A percentile compares a stretch with the other conserved stretches of the same genome.
Evolutionary conservation across 1,139 yeast species (phyloP).

Genomic region (Trichomonascaceae sp.): DNA sequence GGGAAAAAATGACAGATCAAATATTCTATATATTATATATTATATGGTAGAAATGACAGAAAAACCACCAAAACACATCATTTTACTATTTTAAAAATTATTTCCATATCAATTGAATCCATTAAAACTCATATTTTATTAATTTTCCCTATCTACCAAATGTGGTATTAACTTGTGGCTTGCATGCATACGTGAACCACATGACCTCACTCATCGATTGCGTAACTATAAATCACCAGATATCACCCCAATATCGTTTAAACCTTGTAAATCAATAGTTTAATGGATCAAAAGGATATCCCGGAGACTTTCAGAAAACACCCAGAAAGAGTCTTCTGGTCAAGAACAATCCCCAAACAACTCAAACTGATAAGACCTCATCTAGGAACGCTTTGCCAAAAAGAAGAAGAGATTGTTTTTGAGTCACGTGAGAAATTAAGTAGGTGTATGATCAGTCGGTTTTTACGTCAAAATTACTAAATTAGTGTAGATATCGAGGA

Average conservation of each 20-base stretch:
- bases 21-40: too few species aligned
- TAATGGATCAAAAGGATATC: too few species aligned
- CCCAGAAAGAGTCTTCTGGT: neutral
- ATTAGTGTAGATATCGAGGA: too few species aligned
- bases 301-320: neutral
- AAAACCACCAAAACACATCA: neutral
- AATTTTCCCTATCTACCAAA: neutral
- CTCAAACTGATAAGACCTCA: neutral
- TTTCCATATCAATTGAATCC: neutral
- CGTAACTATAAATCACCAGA: neutral
- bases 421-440: neutral
- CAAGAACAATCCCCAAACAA: neutral
- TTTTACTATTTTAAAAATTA: too few species aligned
- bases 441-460: neutral
- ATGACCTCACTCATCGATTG: neutral
- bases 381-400: neutral
- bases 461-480: too few species aligned
- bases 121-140: neutral
- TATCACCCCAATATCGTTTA: neutral
- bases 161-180: neutral
- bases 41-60: too few species aligned
- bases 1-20: neutral
- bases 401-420: neutral
- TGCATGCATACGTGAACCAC: neutral
- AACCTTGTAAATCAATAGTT: too few species aligned